Conservation (phyloP, 1,284 basidiomycete genomes). For the Fomitopsis palustris region DNA sequence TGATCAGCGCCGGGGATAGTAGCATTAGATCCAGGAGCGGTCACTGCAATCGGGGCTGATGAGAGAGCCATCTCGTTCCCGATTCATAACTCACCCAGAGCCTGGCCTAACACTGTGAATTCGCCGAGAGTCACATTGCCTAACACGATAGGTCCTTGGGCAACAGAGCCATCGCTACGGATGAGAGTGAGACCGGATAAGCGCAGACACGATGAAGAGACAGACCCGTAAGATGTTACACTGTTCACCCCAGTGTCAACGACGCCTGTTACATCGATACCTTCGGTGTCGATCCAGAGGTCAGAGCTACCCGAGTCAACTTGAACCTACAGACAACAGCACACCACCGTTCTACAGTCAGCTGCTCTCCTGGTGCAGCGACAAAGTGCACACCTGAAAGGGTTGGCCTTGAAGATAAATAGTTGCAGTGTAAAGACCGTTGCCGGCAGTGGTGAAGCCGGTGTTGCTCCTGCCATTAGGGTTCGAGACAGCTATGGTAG, state of each 20-base stretch:
- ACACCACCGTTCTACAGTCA: too few relatives aligned
- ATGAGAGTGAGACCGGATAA: background rate
- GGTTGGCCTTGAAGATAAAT: constrained; percentile 1
- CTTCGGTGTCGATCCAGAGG: background rate
- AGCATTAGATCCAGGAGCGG: background rate
- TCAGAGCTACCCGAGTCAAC: constrained; percentile 3
- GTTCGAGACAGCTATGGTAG: background rate
- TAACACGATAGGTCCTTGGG: background rate
- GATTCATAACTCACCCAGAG: background rate
- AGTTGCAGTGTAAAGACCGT: background rate
- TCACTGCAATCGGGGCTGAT: background rate
- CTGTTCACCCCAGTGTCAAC: background rate
- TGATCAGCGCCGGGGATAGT: background rate
- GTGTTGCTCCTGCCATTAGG: background rate
- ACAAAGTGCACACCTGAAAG: background rate
- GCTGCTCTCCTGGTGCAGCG: background rate
- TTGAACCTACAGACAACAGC: background rate
- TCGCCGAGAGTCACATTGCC: constrained; percentile 1
- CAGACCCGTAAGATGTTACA: background rate
- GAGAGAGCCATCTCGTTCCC: too few relatives aligned
- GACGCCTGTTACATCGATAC: background rate
- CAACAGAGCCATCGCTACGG: background rate
- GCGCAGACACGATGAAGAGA: background rate
- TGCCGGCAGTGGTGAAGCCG: background rate
- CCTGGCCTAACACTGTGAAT: background rate